Base-by-base conservation (phyloP, 2,329 filamentous ascomycete species). In the Rosellinia necatrix region DNA sequence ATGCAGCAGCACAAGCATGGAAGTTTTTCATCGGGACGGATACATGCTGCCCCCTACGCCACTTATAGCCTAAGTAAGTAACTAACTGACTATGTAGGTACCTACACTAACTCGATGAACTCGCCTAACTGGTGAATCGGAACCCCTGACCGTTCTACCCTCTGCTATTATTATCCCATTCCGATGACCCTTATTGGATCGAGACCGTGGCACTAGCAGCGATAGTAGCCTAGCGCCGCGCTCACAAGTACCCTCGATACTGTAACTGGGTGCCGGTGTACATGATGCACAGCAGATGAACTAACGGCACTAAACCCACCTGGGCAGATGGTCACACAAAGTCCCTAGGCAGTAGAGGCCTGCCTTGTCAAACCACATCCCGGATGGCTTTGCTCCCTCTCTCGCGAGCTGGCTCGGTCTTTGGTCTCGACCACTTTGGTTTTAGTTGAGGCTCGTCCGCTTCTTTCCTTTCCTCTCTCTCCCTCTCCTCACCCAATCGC, bases 131-230 rank as follows among this genome's bases (percentile, higher is more conserved):
- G 34, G 6, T 9, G 34, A 37, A 15, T n/a, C n/a, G n/a, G n/a
- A n/a, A n/a, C n/a, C 48, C 47, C 17, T 40, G 15, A 29, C 42
- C 43, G n/a, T n/a, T n/a, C n/a, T n/a, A n/a, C n/a, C 13, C 3
- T 10, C 25, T 48, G 44, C 55, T 53, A 53, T 58, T 54, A 27
- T 58, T 58, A 46, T 49, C 38, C 19, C 27, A 15, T 42, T 54
- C 12, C 30, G 3, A 49, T 54, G 27, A 13, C 27, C 15, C 35
- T 21, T 19, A 40, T 40, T 40, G 35, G 19, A 19, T 19, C 9
- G 22, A 10, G 35, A 40, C 4, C 35, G 35, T 40, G 8, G 12
- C 10, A 22, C 35, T 22, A 35, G 17, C 32, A n/a, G n/a, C n/a
- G n/a, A n/a, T n/a, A n/a, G n/a, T n/a, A n/a, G n/a, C n/a, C n/a